Base-by-base conservation (phyloP, 2,329 filamentous ascomycete genomes). In the Fusarium tricinctum region DNA sequence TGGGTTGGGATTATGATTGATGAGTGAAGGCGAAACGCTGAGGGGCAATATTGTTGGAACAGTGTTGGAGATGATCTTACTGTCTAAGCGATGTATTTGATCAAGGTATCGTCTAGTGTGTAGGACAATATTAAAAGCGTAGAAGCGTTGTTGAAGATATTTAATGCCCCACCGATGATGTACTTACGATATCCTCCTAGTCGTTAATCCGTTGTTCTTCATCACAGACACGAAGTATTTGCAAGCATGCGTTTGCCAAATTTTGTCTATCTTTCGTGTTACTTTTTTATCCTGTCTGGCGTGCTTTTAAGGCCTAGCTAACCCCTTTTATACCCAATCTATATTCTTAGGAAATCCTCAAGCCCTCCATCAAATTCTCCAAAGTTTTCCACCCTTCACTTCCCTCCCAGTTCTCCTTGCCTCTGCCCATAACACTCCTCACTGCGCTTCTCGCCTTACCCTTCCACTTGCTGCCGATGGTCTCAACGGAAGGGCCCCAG, bases 391-490 rank as follows among this genome's bases (percentile, higher is more conserved):
- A 96, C 28, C 87, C 91, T 40, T 85, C 81, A 30, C 84, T 92
- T 13, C 87, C 93, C 79, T 97, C 94, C 93, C 94, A 97, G 14
- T 79, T 86, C 74, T 93, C 91, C 81, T 88, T 94, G 0, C 88
- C 94, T 75, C 92, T 91, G 0, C 93, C 91, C 84, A 97, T 86
- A 8, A 98, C 90, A 51, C 92, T 93, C 54, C 94, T 85, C 4
- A 97, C 85, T 13, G 94, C 94, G 77, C 89, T 97, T 73, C 93
- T 85, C 1, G 93, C 92, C 85, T 97, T 98, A 68, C 92, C 92
- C 78, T 88, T 92, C 96, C 96, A 99, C 74, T 90, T 90, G 60
- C 86, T 86, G 3, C 92, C 93, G 4, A 97, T 89, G 30, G 88
- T 75, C 66, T 89, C 88, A 20, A 89, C 84, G 68, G 87, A 84